Evolutionary conservation across 331 rosid genomes (phyloP).

Genomic region (Arachis monticola): DNA sequence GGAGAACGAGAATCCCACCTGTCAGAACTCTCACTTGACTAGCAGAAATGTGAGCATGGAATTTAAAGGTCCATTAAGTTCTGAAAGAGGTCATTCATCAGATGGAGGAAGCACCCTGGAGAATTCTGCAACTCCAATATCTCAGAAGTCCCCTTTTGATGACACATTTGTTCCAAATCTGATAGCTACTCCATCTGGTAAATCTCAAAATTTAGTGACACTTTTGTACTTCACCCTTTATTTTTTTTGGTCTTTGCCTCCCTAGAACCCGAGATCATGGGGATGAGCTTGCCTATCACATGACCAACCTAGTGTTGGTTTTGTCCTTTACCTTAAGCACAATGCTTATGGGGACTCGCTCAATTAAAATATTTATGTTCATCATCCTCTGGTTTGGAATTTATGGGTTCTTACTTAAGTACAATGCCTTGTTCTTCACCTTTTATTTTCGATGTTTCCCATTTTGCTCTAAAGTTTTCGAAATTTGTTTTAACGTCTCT

Average conservation of each 20-base stretch:
- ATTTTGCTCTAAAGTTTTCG: constrained; percentile 29
- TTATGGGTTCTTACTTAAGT: neutral
- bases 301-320: too few species aligned
- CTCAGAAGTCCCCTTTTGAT: constrained; percentile 63
- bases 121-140: constrained; percentile 66
- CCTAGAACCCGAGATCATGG: too few species aligned
- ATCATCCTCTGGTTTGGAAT: constrained; percentile 3
- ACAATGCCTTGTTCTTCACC: constrained; percentile 16
- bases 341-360: neutral
- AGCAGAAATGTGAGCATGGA: constrained; percentile 75
- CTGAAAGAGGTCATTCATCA: constrained; percentile 74
- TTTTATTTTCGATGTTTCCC: constrained; percentile 24
- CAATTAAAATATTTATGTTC: neutral
- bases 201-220: constrained; percentile 28
- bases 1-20: constrained; percentile 58
- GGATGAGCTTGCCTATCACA: too few species aligned
- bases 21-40: constrained; percentile 51
- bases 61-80: constrained; percentile 70
- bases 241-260: neutral
- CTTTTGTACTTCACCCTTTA: neutral
- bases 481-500: constrained; percentile 26
- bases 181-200: constrained; percentile 78
- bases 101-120: constrained; percentile 67
- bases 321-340: too few species aligned
- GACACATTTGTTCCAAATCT: constrained; percentile 56